A percentile compares a stretch with the other conserved stretches of the same genome.
phyloP scores from a whole-genome alignment of 305 asterid species.

The Solanum hybrid region DNA sequence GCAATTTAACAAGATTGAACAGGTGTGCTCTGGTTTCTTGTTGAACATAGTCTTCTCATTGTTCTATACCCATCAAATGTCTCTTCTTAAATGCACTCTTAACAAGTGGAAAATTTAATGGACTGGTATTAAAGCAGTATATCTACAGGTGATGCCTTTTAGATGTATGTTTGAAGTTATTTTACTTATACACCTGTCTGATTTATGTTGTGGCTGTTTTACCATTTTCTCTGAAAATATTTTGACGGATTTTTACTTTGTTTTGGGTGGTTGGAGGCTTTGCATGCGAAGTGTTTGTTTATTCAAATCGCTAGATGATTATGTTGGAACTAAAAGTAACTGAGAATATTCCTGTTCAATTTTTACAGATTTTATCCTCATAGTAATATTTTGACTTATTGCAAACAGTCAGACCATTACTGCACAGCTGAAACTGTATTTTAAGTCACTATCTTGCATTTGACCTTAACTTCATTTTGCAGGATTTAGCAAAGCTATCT shows the following conservation, averaged over 20 bases:
- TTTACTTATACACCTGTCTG: neutral
- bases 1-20: constrained; percentile 78
- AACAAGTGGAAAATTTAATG: neutral
- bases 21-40: constrained; percentile 33
- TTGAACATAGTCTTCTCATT: neutral
- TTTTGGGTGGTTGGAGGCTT: neutral
- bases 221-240: neutral
- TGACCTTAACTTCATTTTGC: constrained; percentile 13
- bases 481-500: constrained; percentile 86
- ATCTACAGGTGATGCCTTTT: neutral
- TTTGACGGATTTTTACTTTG: neutral
- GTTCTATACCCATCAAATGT: neutral
- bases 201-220: neutral
- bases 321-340: neutral
- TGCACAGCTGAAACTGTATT: neutral
- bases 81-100: neutral
- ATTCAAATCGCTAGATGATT: neutral
- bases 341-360: neutral
- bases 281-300: neutral
- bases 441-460: constrained; percentile 1
- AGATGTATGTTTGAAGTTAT: neutral
- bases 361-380: neutral
- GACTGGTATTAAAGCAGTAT: neutral
- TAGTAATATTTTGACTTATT: neutral
- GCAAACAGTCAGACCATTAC: neutral